A percentile compares a stretch with the other conserved stretches of the same genome.
Conservation (phyloP, 345 rosid genomes). For the Lumnitzera littorea region DNA sequence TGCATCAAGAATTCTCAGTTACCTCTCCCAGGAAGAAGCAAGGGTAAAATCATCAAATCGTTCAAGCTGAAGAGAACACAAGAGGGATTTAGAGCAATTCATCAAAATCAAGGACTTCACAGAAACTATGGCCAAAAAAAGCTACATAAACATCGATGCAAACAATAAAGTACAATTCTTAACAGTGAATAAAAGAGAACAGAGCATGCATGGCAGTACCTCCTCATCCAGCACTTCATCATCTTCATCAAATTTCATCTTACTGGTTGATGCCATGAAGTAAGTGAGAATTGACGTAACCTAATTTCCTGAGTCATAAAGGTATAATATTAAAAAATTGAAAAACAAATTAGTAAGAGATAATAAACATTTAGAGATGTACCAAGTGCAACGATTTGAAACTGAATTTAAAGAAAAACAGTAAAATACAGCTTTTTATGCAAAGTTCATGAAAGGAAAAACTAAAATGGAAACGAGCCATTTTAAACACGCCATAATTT, state of each 20-base stretch:
- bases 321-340: too few relatives aligned
- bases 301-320: too few relatives aligned
- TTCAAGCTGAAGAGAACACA: slow-evolving; percentile 45
- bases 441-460: too few relatives aligned
- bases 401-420: too few relatives aligned
- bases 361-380: too few relatives aligned
- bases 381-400: too few relatives aligned
- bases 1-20: not conserved
- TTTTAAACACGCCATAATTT: too few relatives aligned
- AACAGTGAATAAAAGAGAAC: slow-evolving; percentile 6
- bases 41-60: slow-evolving; percentile 94
- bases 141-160: not conserved
- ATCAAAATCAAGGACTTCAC: not conserved
- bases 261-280: slow-evolving; percentile 62
- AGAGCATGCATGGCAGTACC: slow-evolving; percentile 4
- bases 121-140: not conserved
- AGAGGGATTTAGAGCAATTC: not conserved
- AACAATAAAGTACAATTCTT: not conserved
- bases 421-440: too few relatives aligned
- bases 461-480: too few relatives aligned
- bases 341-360: too few relatives aligned
- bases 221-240: slow-evolving; percentile 50
- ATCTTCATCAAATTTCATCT: slow-evolving; percentile 27
- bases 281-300: too few relatives aligned
- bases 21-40: slow-evolving; percentile 90